Evolutionary conservation across 106 monocot genomes (phyloP).

Genomic region (Alisma plantagoaquatica): DNA sequence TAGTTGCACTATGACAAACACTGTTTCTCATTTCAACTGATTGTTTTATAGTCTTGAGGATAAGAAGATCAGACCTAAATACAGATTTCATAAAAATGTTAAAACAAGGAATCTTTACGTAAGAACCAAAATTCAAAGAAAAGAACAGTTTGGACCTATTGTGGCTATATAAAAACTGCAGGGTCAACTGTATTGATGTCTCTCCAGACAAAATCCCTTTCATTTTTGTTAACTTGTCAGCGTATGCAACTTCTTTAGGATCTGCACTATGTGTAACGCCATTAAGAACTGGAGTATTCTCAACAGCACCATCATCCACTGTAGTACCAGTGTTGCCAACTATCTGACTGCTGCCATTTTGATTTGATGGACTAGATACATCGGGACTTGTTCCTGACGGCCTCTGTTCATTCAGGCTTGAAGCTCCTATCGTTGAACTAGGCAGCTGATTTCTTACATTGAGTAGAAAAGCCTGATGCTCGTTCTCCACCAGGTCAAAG

Average conservation of each 20-base stretch:
- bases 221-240: slow-evolving; percentile 56
- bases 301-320: slow-evolving; percentile 30
- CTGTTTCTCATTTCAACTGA: slow-evolving; percentile 99
- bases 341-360: slow-evolving; percentile 17
- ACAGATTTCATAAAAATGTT: not conserved
- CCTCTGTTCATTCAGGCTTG: slow-evolving; percentile 5
- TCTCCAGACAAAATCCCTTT: slow-evolving; percentile 90
- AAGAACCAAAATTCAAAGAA: not conserved
- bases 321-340: slow-evolving; percentile 10
- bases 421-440: slow-evolving; percentile 14
- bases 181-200: slow-evolving; percentile 79
- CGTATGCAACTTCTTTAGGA: slow-evolving; percentile 46
- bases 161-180: slow-evolving; percentile 94
- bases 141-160: slow-evolving; percentile 42
- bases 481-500: slow-evolving; percentile 96
- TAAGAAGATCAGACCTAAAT: slow-evolving; percentile 86
- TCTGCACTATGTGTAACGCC: slow-evolving; percentile 22
- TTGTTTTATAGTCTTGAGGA: slow-evolving; percentile 96
- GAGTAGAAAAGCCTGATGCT: slow-evolving; percentile 87
- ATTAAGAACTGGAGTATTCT: slow-evolving; percentile 22
- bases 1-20: slow-evolving; percentile 98
- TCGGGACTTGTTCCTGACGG: slow-evolving; percentile 11
- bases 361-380: slow-evolving; percentile 10
- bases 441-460: slow-evolving; percentile 51
- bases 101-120: not conserved